Conservation (phyloP, 345 rosid species). For the Anastatica hierochuntica region DNA sequence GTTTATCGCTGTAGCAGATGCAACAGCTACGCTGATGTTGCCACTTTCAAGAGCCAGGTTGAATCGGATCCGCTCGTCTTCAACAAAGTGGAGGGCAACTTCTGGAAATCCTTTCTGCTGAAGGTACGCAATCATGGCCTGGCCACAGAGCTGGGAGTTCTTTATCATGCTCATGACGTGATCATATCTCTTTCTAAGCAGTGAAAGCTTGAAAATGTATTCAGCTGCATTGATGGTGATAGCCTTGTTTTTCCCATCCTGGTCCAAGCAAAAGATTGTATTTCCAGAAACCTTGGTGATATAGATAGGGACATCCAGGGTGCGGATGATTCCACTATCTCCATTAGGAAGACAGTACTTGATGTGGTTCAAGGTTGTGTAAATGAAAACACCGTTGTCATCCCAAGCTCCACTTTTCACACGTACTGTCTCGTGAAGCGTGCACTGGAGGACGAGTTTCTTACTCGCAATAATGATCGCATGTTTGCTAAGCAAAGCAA, state of each 20-base stretch:
- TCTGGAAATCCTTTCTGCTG: constrained; percentile 92
- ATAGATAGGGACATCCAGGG: constrained; percentile 82
- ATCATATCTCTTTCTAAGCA: constrained; percentile 61
- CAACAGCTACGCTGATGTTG: constrained; percentile 77
- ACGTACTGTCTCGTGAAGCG: constrained; percentile 88
- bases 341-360: constrained; percentile 96
- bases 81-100: constrained; percentile 83
- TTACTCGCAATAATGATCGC: constrained; percentile 78
- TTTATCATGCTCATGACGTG: constrained; percentile 79
- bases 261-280: constrained; percentile 71
- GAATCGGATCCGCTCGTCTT: constrained; percentile 74
- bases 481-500: constrained; percentile 93
- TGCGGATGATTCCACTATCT: constrained; percentile 76
- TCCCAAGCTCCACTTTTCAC: constrained; percentile 98
- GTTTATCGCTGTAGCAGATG: constrained; percentile 79
- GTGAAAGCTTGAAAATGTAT: constrained; percentile 67
- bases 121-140: constrained; percentile 79
- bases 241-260: constrained; percentile 69
- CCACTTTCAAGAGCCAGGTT: constrained; percentile 86
- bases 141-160: constrained; percentile 78
- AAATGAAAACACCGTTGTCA: constrained; percentile 47
- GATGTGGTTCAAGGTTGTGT: constrained; percentile 27
- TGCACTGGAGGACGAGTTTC: constrained; percentile 78
- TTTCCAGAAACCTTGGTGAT: constrained; percentile 70
- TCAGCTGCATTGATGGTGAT: constrained; percentile 68